These are phyloP conservation scores for Aspergillus nanangensis DNA, from an alignment of 495 filamentous ascomycete species.

Conservation along the genomic window DNA sequence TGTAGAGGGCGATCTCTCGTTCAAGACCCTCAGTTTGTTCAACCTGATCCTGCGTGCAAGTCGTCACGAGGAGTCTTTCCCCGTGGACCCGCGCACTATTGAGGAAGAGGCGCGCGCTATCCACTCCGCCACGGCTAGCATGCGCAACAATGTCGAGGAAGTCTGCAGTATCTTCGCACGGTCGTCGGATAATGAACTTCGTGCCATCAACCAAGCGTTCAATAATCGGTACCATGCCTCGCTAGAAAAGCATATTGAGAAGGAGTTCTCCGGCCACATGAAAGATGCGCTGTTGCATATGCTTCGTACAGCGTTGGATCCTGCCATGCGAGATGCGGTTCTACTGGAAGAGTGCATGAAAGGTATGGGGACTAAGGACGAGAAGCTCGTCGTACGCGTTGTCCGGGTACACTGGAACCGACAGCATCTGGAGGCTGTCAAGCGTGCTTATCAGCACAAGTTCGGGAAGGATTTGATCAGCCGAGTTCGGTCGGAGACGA, in stretches of 20 bases:
- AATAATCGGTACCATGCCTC: constrained; percentile 56
- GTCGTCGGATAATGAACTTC: constrained; percentile 71
- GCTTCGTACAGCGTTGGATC: constrained; percentile 70
- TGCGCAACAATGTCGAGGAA: constrained; percentile 69
- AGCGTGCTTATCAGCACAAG: constrained; percentile 62
- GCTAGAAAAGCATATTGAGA: constrained; percentile 68
- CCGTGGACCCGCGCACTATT: constrained; percentile 61
- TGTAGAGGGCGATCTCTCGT: constrained; percentile 72
- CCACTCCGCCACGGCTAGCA: constrained; percentile 65
- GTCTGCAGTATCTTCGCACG: constrained; percentile 72
- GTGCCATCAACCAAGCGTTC: constrained; percentile 73
- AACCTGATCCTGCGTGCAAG: constrained; percentile 65
- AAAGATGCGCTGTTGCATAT: constrained; percentile 76
- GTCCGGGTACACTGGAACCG: constrained; percentile 78
- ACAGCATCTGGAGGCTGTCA: constrained; percentile 64
- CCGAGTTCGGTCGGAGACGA: constrained; percentile 76
- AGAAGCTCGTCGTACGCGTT: constrained; percentile 66
- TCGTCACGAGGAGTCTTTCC: constrained; percentile 70
- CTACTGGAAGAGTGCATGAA: constrained; percentile 81
- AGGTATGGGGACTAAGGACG: constrained; percentile 82
- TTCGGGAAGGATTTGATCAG: constrained; percentile 57
- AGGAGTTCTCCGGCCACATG: constrained; percentile 91
- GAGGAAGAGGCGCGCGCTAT: constrained; percentile 69
- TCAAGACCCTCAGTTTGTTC: constrained; percentile 81
- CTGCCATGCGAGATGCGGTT: constrained; percentile 74